Base-by-base conservation (phyloP, 768 basidiomycete species). In the Austroboletus eburneus region DNA sequence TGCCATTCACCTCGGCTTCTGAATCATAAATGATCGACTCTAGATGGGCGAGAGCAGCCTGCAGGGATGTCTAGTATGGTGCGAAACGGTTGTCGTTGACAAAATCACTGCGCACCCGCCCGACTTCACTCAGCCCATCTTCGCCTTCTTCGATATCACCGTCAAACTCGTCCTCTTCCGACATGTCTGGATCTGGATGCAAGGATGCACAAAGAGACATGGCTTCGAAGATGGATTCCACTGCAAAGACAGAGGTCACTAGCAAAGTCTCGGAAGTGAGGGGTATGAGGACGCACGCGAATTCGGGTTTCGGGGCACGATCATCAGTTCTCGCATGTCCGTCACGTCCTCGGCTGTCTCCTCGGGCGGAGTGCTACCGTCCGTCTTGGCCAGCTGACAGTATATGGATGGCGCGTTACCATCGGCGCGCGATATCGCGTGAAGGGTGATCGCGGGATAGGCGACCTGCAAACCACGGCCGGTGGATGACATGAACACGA, bases 91-190 rank as follows among this genome's bases (percentile, higher is more conserved):
- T 76, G 74, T 83, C 68, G 73, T 83, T 83, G 69, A 77, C 59
- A 66, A 87, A 87, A 87, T 87, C 79, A 67, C 83, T 88, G 86
- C 91, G 87, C 84, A 91, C 89, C 85, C 87, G 82, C 73, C 91
- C 91, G 55, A 85, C 87, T 71, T 85, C 83, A 66, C 83, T 87
- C 54, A 92, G 77, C 67, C 92, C 87, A 57, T 90, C 73, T 18
- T 70, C 76, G 45, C 75, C 81, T 39, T 76, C 74, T 3, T 71
- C 69, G 4, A 72, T 74, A 48, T 77, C 72, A 12, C 78, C 73
- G 9, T 78, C 78, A 3, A 73, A 74, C 46, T 79, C 76, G 13
- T 66, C 69, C 12, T 74, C 73, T 45, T 68, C 68, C 59, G 64
- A 63, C 21, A 59, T 9, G 23, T 66, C 63, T 16, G 70, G 75